Conservation (phyloP, 805 yeast genomes). For the Wickerhamomyces canadensis region DNA sequence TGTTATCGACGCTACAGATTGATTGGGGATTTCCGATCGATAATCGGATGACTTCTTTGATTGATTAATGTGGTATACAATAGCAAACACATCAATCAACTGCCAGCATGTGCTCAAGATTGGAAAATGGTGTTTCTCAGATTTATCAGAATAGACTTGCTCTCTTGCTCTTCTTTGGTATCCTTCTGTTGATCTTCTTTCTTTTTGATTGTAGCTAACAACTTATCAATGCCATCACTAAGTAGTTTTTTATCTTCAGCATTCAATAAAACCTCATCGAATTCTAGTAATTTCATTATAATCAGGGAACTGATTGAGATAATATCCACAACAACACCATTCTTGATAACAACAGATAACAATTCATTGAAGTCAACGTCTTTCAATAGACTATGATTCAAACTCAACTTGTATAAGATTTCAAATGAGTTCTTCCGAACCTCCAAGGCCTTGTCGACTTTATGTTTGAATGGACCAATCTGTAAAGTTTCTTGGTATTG, state of each 20-base stretch:
- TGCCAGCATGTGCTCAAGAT: not conserved
- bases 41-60: no score
- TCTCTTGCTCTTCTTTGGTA: slow-evolving; percentile 26
- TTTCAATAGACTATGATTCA: slow-evolving; percentile 18
- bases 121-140: slow-evolving; percentile 18
- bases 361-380: slow-evolving; percentile 29
- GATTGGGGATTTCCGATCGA: no score
- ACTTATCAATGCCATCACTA: slow-evolving; percentile 23
- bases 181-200: slow-evolving; percentile 25
- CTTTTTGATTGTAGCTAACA: slow-evolving; percentile 22
- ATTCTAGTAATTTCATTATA: slow-evolving; percentile 21
- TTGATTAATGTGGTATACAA: no score
- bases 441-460: slow-evolving; percentile 72
- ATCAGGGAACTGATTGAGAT: slow-evolving; percentile 22
- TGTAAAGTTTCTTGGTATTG: slow-evolving; percentile 60
- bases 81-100: no score
- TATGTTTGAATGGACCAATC: slow-evolving; percentile 85
- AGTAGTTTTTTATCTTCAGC: slow-evolving; percentile 13
- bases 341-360: slow-evolving; percentile 28
- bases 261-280: slow-evolving; percentile 20
- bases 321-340: slow-evolving; percentile 34
- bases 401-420: slow-evolving; percentile 47
- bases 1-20: no score
- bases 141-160: slow-evolving; percentile 18
- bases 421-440: slow-evolving; percentile 71